Base-by-base conservation (phyloP, 2,329 filamentous ascomycete genomes). In the Ophiosphaerella herpotricha region DNA sequence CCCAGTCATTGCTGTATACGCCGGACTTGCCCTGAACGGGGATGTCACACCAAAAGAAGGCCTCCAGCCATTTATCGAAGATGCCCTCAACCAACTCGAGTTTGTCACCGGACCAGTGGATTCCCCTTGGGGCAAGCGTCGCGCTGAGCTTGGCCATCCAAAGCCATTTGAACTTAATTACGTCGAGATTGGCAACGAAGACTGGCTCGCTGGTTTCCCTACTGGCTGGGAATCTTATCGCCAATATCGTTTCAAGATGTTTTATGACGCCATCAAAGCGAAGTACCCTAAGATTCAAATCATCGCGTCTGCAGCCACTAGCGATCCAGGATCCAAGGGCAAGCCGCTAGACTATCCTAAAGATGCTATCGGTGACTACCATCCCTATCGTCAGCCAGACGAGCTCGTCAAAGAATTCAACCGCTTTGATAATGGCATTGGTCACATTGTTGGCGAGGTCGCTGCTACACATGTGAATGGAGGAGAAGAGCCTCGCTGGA, bases 321-420 rank as follows among this genome's bases (percentile, higher is more conserved):
- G 58, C 36, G 66, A 71, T 31, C 74, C 69, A 4, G 59, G 53
- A 6, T 43, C 4, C 56, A 58, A 18, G 49, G 39, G 39, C 16
- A 13, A 11, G 21, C 39, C 39, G 3, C 48, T 66, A 23, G 48
- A 60, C 5, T 60, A 58, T 24, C 63, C 65, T 8, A 40, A 49
- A 1, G 61, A 57, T 11, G 55, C 49, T 1, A 50, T 67, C 12
- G 66, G 66, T 14, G 76, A 78, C 45, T 75, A 74, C 46, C 75
- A 78, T 54, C 74, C 74, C 14, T 78, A 78, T 59, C 66, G 76
- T 49, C 71, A 75, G 44, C 75, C 76, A 1, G 64, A 72, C 39
- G 75, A 73, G 56, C 75, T 77, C 43, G 64, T 76, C n/a, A 48
- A 67, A 18, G 65, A 73, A 37, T 77, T 97, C 54, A 57, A 74